These are phyloP conservation scores for Hippophae gyantsensis DNA, from an alignment of 306 rosid species.

Conservation along the genomic window DNA sequence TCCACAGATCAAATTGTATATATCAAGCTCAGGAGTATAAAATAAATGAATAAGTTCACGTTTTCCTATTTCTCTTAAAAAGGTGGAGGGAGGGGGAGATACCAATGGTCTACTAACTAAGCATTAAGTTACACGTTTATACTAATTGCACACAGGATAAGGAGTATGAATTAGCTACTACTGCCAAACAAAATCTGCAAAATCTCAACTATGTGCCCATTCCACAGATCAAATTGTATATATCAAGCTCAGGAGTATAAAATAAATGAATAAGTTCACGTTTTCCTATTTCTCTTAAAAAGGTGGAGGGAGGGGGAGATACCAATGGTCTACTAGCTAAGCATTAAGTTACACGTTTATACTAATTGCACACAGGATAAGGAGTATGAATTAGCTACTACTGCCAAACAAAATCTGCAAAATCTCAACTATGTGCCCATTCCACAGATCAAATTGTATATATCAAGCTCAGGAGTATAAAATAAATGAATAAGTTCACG, in stretches of 20 bases:
- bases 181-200: neutral
- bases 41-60: no score
- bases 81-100: no score
- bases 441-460: conserved; percentile 15
- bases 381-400: conserved; percentile 11
- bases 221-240: conserved; percentile 15
- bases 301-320: no score
- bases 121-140: no score
- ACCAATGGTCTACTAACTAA: no score
- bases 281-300: no score
- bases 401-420: neutral
- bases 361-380: conserved; percentile 9
- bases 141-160: conserved; percentile 9
- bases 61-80: no score
- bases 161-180: conserved; percentile 11
- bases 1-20: conserved; percentile 15
- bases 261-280: no score
- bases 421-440: neutral
- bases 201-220: neutral
- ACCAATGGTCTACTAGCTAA: no score
- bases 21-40: neutral
- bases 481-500: no score
- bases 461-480: neutral
- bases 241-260: neutral
- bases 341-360: no score